A percentile compares a stretch with the other conserved stretches of the same genome.
phyloP scores from a whole-genome alignment of 2,329 filamentous ascomycete genomes.

The Paracoccidioides brasiliensis region DNA sequence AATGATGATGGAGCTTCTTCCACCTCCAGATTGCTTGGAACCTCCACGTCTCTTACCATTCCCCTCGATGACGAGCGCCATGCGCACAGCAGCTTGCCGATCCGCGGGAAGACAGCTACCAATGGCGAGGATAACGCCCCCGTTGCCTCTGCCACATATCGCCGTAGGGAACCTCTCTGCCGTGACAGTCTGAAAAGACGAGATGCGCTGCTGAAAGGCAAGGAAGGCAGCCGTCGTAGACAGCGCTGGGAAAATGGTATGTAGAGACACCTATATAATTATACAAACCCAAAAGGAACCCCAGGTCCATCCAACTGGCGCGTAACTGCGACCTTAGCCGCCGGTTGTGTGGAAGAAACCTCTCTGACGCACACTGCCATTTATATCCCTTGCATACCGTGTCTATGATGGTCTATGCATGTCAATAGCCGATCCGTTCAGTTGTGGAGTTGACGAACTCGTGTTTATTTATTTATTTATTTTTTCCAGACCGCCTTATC shows the following conservation, averaged over 20 bases:
- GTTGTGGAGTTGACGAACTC: background rate
- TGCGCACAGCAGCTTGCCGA: conserved; percentile 18
- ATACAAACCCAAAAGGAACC: background rate
- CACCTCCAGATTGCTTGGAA: background rate
- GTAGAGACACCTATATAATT: conserved; percentile 14
- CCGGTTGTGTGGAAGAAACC: background rate
- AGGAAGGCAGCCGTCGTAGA: conserved; percentile 74
- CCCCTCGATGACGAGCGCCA: conserved; percentile 51
- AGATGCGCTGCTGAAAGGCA: conserved; percentile 71
- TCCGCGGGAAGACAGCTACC: conserved; percentile 10
- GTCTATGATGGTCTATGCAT: background rate
- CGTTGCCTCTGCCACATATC: background rate
- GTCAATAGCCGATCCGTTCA: background rate
- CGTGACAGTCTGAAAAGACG: conserved; percentile 47
- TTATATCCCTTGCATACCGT: background rate
- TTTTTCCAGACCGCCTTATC: conserved; percentile 59
- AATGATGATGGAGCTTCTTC: conserved; percentile 6
- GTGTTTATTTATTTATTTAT: background rate
- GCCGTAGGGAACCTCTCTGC: conserved; percentile 14
- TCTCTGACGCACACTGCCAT: background rate
- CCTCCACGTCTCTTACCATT: conserved; percentile 54
- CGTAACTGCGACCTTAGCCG: background rate
- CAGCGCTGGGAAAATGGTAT: conserved; percentile 92
- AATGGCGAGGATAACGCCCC: background rate
- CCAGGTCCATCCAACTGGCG: background rate